Percentiles rank a stretch among this genome's conserved stretches.
Evolutionary conservation across 148 eudicot species (phyloP).

Genomic region (Rhododendron griersonianum): DNA sequence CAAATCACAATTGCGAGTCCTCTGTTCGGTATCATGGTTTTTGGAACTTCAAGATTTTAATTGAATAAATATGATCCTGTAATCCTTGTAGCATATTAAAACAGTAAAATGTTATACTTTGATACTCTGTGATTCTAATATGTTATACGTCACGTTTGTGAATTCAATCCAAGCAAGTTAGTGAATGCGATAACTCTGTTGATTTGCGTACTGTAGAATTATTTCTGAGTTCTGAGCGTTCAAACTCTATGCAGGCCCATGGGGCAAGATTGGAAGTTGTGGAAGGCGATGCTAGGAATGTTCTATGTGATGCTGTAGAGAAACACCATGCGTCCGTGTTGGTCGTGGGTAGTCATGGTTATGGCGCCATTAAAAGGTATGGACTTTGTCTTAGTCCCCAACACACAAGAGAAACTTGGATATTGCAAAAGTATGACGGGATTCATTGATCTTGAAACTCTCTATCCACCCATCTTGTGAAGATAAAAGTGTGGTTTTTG

Average conservation of each 20-base stretch:
- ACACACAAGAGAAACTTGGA: neutral
- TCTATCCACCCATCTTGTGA: neutral
- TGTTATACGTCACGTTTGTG: no score
- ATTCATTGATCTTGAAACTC: neutral
- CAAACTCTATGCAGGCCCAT: conserved; percentile 36
- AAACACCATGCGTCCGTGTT: conserved; percentile 64
- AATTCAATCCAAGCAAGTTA: neutral
- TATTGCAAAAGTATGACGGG: neutral
- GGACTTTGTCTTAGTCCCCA: neutral
- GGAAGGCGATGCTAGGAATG: conserved; percentile 84
- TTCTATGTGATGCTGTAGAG: conserved; percentile 73
- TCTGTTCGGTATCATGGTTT: neutral
- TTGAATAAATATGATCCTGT: neutral
- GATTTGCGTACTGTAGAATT: neutral
- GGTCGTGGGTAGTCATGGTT: conserved; percentile 80
- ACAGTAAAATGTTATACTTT: neutral
- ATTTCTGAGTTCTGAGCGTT: conserved; percentile 11
- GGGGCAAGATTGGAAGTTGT: conserved; percentile 42
- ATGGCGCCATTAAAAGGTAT: conserved; percentile 79
- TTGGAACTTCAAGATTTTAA: neutral
- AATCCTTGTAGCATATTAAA: neutral
- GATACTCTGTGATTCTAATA: neutral
- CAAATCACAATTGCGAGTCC: neutral
- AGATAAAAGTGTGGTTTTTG: neutral
- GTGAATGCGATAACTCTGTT: neutral